These are phyloP conservation scores for Schoenoplectus tabernaemontani DNA, from an alignment of 202 grass and related monocot genomes.

Conservation along the genomic window DNA sequence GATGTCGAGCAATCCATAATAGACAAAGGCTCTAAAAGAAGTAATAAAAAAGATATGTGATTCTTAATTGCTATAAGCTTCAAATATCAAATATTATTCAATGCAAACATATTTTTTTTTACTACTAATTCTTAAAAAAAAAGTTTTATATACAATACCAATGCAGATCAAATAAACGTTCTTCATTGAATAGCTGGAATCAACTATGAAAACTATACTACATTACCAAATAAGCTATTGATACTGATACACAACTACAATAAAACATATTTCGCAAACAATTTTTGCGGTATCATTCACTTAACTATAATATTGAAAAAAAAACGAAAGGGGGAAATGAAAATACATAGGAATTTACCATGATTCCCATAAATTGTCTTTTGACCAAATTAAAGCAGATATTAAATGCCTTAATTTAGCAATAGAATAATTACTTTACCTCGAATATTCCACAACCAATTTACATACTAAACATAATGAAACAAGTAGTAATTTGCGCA, in stretches of 20 bases:
- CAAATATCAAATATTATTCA: not conserved
- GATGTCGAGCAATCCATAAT: constrained; percentile 29
- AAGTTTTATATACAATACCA: not conserved
- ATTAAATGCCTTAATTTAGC: not conserved
- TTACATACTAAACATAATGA: not conserved
- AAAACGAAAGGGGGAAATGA: not conserved
- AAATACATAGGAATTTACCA: not conserved
- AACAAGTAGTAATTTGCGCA: not conserved
- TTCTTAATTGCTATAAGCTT: not conserved
- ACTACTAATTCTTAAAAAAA: not conserved
- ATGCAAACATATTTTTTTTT: not conserved
- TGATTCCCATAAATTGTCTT: not conserved
- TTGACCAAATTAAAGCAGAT: not conserved
- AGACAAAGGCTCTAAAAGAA: constrained; percentile 32
- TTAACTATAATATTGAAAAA: not conserved
- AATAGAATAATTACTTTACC: not conserved
- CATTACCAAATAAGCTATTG: too few relatives aligned
- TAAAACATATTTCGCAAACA: not conserved
- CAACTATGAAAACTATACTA: not conserved
- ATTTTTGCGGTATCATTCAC: not conserved
- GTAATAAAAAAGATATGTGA: not conserved
- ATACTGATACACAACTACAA: too few relatives aligned
- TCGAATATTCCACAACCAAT: not conserved
- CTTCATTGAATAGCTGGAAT: not conserved
- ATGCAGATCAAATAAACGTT: not conserved